phyloP scores from a whole-genome alignment of 768 basidiomycete genomes.

The Collybiopsis confluens region DNA sequence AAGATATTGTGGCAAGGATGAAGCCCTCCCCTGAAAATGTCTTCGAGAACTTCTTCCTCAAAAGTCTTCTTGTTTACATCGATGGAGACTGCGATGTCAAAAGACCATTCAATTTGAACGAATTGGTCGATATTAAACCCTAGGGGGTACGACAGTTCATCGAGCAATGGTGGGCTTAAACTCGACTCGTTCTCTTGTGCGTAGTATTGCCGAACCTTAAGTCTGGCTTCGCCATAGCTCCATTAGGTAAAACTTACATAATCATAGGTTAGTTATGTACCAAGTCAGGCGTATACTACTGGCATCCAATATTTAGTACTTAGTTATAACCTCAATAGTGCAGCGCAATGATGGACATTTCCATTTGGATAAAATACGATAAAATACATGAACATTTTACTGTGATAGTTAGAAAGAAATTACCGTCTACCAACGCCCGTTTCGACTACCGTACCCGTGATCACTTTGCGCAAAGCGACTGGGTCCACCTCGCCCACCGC shows the following conservation, averaged over 20 bases:
- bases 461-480: neutral
- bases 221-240: too few relatives aligned
- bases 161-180: constrained; percentile 2
- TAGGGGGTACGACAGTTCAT: neutral
- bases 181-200: too few relatives aligned
- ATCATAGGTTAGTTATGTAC: too few relatives aligned
- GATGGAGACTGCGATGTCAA: neutral
- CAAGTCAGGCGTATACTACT: too few relatives aligned
- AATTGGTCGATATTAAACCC: constrained; percentile 1
- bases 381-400: too few relatives aligned
- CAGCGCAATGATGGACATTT: too few relatives aligned
- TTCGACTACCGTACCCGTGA: neutral
- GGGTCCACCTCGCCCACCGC: constrained; percentile 1
- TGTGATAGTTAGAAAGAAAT: too few relatives aligned
- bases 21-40: neutral
- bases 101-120: constrained; percentile 1
- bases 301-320: too few relatives aligned
- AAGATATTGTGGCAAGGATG: neutral
- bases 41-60: neutral
- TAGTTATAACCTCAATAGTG: too few relatives aligned
- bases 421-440: neutral
- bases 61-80: neutral
- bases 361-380: too few relatives aligned
- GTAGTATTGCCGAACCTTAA: too few relatives aligned
- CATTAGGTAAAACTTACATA: too few relatives aligned